phyloP scores from a whole-genome alignment of 345 rosid genomes.

The Hibiscus tridactylites region DNA sequence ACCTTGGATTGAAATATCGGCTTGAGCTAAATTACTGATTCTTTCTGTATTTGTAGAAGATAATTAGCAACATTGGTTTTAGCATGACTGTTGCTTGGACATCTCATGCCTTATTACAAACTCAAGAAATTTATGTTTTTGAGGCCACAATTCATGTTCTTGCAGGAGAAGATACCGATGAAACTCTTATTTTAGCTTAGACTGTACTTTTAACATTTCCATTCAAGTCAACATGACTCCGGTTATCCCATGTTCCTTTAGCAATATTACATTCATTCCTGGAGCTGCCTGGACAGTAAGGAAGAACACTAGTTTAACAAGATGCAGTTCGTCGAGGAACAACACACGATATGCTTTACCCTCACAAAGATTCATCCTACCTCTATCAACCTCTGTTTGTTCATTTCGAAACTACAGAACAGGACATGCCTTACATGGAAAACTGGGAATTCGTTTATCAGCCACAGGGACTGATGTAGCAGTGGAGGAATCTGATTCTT shows the following conservation, averaged over 20 bases:
- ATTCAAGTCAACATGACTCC: slow-evolving; percentile 47
- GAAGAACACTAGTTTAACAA: slow-evolving; percentile 32
- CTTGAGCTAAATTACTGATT: background rate
- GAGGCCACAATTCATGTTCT: background rate
- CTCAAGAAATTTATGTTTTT: slow-evolving; percentile 2
- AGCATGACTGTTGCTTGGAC: background rate
- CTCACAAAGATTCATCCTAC: slow-evolving; percentile 32
- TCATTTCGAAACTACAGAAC: slow-evolving; percentile 44
- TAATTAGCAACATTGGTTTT: slow-evolving; percentile 2
- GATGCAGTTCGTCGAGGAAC: slow-evolving; percentile 41
- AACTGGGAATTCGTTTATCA: slow-evolving; percentile 20
- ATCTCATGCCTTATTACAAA: background rate
- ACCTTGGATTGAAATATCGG: slow-evolving; percentile 4
- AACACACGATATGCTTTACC: slow-evolving; percentile 6
- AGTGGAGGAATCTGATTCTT: slow-evolving; percentile 52
- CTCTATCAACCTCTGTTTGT: slow-evolving; percentile 34
- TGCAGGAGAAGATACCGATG: slow-evolving; percentile 32
- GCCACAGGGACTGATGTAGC: slow-evolving; percentile 68
- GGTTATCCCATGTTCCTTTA: slow-evolving; percentile 46
- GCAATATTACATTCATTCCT: slow-evolving; percentile 49
- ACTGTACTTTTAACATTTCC: slow-evolving; percentile 4
- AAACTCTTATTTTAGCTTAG: slow-evolving; percentile 18
- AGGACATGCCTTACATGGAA: slow-evolving; percentile 28
- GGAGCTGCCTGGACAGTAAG: slow-evolving; percentile 37
- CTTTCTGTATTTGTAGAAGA: background rate